Conservation (phyloP, 1,139 yeast genomes). For the Yamadazyma membranifaciens region DNA sequence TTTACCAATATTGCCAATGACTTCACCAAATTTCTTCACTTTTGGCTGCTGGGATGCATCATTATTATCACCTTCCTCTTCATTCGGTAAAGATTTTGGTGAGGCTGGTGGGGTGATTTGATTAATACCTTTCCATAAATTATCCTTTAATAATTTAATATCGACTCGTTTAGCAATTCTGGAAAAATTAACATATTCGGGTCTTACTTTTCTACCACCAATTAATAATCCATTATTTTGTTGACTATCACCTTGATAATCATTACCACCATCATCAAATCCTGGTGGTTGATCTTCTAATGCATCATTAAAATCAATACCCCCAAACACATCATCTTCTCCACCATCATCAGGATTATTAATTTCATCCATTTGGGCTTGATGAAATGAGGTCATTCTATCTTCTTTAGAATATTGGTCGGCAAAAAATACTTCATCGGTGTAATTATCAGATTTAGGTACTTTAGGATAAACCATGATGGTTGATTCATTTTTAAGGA, state of each 20-base stretch:
- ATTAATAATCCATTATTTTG: slow-evolving; percentile 26
- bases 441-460: slow-evolving; percentile 23
- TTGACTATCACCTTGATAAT: slow-evolving; percentile 27
- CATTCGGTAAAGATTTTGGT: slow-evolving; percentile 3
- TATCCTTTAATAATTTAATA: slow-evolving; percentile 73
- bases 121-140: slow-evolving; percentile 68
- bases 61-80: slow-evolving; percentile 5
- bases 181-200: slow-evolving; percentile 72
- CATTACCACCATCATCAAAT: slow-evolving; percentile 37
- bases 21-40: slow-evolving; percentile 36
- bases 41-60: slow-evolving; percentile 10
- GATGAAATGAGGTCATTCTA: slow-evolving; percentile 41
- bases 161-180: slow-evolving; percentile 84
- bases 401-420: slow-evolving; percentile 51
- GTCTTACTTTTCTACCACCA: slow-evolving; percentile 45
- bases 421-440: slow-evolving; percentile 79
- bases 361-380: slow-evolving; percentile 45
- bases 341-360: slow-evolving; percentile 26
- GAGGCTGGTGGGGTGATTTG: slow-evolving; percentile 9
- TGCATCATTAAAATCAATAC: slow-evolving; percentile 47
- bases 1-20: slow-evolving; percentile 50
- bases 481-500: slow-evolving; percentile 60
- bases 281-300: slow-evolving; percentile 35
- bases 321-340: slow-evolving; percentile 37
- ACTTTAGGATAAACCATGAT: slow-evolving; percentile 31